These are phyloP conservation scores for Oropetium thomaeum DNA, from an alignment of 176 grass and related monocot genomes.

Conservation along the genomic window DNA sequence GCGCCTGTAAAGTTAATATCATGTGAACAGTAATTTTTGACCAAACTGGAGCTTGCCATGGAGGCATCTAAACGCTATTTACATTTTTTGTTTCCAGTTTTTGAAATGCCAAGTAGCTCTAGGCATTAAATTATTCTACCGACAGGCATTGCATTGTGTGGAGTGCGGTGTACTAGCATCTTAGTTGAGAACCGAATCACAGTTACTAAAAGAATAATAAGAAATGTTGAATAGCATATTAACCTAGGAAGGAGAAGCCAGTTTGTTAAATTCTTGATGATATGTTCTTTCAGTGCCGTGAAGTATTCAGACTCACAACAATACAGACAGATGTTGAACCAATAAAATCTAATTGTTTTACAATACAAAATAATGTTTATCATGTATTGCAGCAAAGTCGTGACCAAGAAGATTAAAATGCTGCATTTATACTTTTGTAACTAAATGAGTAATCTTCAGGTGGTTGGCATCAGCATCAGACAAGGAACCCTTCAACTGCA, in stretches of 20 bases:
- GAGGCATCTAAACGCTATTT: neutral
- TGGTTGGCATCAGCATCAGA: slow-evolving; percentile 8
- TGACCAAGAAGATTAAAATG: slow-evolving; percentile 30
- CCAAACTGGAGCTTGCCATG: neutral
- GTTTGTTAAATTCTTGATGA: neutral
- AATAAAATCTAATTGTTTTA: slow-evolving; percentile 36
- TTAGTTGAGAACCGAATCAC: neutral
- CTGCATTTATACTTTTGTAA: slow-evolving; percentile 36
- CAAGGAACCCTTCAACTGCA: slow-evolving; percentile 31
- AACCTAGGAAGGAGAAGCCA: neutral
- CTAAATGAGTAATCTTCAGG: neutral
- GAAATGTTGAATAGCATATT: neutral
- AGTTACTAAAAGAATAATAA: neutral
- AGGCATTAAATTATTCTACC: neutral
- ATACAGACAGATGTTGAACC: slow-evolving; percentile 25
- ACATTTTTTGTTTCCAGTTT: neutral
- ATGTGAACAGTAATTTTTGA: neutral
- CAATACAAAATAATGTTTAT: slow-evolving; percentile 42
- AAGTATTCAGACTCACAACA: slow-evolving; percentile 5
- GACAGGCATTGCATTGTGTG: neutral
- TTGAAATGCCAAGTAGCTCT: neutral
- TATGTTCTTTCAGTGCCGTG: neutral
- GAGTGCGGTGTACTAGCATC: neutral
- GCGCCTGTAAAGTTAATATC: neutral
- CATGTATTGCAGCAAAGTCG: slow-evolving; percentile 16